Conservation (phyloP, 805 yeast genomes). For the Kazachstania africana region DNA sequence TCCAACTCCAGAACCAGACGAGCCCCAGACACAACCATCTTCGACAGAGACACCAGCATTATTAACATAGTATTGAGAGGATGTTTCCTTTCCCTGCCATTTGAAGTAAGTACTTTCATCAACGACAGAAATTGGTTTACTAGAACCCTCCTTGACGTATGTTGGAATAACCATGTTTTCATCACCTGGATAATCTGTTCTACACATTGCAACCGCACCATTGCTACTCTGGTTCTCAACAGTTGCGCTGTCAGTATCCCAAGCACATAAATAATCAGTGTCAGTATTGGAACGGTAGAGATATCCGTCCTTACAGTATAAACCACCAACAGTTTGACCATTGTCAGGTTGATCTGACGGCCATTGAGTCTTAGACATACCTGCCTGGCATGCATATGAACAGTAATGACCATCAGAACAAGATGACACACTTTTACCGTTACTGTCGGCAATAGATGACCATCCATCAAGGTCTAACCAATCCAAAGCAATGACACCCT, state of each 20-base stretch:
- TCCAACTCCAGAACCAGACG: slow-evolving; percentile 67
- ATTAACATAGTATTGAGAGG: slow-evolving; percentile 95
- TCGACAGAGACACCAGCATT: slow-evolving; percentile 84
- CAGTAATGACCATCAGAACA: slow-evolving; percentile 90
- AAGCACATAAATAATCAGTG: slow-evolving; percentile 64
- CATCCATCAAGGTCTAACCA: slow-evolving; percentile 46
- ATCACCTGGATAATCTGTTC: slow-evolving; percentile 98
- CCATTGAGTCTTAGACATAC: slow-evolving; percentile 99
- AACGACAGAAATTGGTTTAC: slow-evolving; percentile 66
- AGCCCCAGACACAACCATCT: slow-evolving; percentile 95
- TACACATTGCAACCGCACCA: slow-evolving; percentile 75
- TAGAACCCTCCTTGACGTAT: slow-evolving; percentile 53
- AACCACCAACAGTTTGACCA: slow-evolving; percentile 93
- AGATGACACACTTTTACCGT: slow-evolving; percentile 45
- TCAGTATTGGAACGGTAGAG: slow-evolving; percentile 69
- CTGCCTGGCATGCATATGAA: slow-evolving; percentile 96
- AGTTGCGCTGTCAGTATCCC: slow-evolving; percentile 66
- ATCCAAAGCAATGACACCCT: slow-evolving; percentile 54
- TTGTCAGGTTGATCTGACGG: slow-evolving; percentile 75
- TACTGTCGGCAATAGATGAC: slow-evolving; percentile 27
- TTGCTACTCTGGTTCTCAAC: slow-evolving; percentile 54
- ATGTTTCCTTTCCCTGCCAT: slow-evolving; percentile 75
- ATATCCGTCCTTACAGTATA: slow-evolving; percentile 72
- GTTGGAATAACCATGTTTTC: slow-evolving; percentile 98
- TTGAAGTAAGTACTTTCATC: slow-evolving; percentile 63